Conservation (phyloP, 108 stramenopile genomes). For the Craspedostauros australis region DNA sequence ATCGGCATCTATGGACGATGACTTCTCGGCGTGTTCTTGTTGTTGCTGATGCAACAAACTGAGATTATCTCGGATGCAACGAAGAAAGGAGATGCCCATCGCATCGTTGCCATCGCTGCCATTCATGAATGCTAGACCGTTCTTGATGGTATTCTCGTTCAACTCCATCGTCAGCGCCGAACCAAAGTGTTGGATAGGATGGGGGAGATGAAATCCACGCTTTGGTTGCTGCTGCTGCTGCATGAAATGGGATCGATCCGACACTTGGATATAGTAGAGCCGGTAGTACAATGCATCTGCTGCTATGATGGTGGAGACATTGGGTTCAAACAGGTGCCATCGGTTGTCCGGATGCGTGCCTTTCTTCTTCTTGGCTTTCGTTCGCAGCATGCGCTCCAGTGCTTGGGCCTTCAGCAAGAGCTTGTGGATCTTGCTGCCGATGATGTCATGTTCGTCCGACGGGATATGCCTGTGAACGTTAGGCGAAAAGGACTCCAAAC, state of each 20-base stretch:
- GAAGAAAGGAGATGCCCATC: background rate
- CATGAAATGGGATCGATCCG: slow-evolving; percentile 2
- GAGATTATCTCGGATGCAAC: background rate
- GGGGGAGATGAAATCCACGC: slow-evolving; percentile 13
- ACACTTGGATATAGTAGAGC: slow-evolving; percentile 36
- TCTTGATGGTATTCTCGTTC: background rate
- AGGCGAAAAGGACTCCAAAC: too few species aligned
- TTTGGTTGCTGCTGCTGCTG: too few species aligned
- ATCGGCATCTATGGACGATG: background rate
- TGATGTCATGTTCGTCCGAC: too few species aligned
- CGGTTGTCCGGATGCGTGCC: too few species aligned
- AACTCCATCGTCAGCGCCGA: background rate
- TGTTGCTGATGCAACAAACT: background rate
- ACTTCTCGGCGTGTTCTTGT: background rate
- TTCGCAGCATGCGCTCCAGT: too few species aligned
- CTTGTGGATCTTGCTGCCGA: too few species aligned
- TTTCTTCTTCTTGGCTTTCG: too few species aligned
- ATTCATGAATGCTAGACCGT: background rate
- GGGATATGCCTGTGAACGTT: too few species aligned
- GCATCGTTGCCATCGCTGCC: background rate
- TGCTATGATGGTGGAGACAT: slow-evolving; percentile 27
- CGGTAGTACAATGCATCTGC: slow-evolving; percentile 39
- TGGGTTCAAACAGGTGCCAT: slow-evolving; percentile 20
- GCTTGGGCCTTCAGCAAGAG: too few species aligned
- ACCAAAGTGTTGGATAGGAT: slow-evolving; percentile 30